Percentiles rank a stretch among this genome's conserved stretches.
These are phyloP conservation scores for Chlorella ohadii DNA, from an alignment of 139 green algal genomes.

Conservation along the genomic window DNA sequence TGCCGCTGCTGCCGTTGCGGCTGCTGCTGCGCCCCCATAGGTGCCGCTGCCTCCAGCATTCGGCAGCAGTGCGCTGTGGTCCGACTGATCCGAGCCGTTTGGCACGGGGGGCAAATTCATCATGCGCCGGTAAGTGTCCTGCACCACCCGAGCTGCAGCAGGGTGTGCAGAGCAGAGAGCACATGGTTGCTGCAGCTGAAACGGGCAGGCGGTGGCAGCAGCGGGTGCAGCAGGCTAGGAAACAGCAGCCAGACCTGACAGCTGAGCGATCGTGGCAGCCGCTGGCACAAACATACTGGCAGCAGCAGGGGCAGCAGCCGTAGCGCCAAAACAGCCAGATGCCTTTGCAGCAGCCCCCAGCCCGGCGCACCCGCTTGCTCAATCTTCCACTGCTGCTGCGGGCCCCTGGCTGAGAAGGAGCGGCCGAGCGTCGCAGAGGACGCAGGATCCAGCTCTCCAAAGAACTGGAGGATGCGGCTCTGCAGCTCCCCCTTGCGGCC, in stretches of 20 bases:
- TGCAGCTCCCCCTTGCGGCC: constrained; percentile 39
- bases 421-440: background rate
- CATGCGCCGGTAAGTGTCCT: constrained; percentile 29
- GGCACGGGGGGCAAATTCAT: background rate
- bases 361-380: constrained; percentile 26
- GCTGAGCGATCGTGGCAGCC: background rate
- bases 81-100: constrained; percentile 21
- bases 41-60: background rate
- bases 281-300: too few relatives aligned
- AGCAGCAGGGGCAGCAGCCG: background rate
- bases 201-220: too few relatives aligned
- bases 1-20: background rate
- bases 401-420: background rate
- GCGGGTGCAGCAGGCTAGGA: constrained; percentile 3
- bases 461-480: constrained; percentile 44
- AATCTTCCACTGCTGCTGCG: constrained; percentile 24
- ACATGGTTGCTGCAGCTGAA: too few relatives aligned
- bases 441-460: constrained; percentile 29
- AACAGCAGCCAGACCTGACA: background rate
- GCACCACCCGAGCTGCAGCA: constrained; percentile 20
- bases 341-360: background rate
- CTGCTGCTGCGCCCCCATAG: background rate
- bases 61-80: constrained; percentile 2
- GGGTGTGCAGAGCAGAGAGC: background rate
- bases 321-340: too few relatives aligned